Evolutionary conservation across 164 flowering plant species (phyloP).

Genomic region (Vitis cinerea): DNA sequence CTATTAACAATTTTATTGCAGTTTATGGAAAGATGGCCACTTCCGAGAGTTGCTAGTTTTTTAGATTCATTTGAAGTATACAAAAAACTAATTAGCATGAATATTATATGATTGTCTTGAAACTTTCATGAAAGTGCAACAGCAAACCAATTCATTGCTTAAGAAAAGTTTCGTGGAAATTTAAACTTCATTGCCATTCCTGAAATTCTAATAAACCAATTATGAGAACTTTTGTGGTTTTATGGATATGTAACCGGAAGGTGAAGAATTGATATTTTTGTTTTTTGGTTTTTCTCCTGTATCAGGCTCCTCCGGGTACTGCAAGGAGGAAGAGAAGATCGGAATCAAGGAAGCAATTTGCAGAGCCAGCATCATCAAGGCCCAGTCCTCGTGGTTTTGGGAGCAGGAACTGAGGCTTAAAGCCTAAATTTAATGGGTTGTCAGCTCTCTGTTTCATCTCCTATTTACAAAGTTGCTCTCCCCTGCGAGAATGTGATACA

Average conservation of each 20-base stretch:
- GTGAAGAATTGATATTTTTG: neutral
- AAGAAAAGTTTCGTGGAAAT: too few species aligned
- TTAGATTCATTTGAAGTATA: too few species aligned
- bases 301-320: constrained; percentile 84
- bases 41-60: too few species aligned
- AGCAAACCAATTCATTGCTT: too few species aligned
- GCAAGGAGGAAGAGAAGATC: constrained; percentile 77
- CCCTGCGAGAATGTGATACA: neutral
- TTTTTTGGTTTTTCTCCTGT: neutral
- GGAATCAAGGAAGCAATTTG: constrained; percentile 63
- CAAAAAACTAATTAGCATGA: too few species aligned
- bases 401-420: constrained; percentile 34
- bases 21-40: too few species aligned
- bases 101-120: too few species aligned
- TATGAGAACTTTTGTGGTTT: neutral
- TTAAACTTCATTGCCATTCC: too few species aligned
- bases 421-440: neutral
- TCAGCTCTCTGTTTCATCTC: neutral
- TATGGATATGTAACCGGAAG: neutral
- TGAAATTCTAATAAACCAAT: too few species aligned
- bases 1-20: too few species aligned
- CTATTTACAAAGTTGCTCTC: constrained; percentile 1
- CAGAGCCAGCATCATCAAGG: constrained; percentile 47
- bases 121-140: too few species aligned
- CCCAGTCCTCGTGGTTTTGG: constrained; percentile 91